A percentile compares a stretch with the other conserved stretches of the same genome.
Conservation (phyloP, 192 early-diverging fungal species). For the Entophlyctis luteolus region DNA sequence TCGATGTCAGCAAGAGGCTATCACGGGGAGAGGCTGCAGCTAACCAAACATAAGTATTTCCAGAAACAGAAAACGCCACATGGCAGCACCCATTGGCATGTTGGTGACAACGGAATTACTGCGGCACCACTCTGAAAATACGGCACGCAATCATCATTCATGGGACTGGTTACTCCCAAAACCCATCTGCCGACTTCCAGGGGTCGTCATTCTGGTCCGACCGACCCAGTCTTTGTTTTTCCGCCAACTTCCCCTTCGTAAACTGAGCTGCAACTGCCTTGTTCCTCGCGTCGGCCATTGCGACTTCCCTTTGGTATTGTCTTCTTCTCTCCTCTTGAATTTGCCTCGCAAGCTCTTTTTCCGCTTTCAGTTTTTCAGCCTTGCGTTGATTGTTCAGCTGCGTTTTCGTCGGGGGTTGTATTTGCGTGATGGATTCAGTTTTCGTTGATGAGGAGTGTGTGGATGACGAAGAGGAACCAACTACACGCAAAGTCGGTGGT, state of each 20-base stretch:
- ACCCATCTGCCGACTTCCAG: background rate
- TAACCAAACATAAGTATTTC: too few relatives aligned
- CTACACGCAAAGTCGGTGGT: slow-evolving; percentile 9
- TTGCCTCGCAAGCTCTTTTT: slow-evolving; percentile 5
- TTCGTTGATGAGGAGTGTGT: slow-evolving; percentile 3
- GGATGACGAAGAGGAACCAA: background rate
- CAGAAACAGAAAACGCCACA: too few relatives aligned
- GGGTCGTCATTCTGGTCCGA: background rate
- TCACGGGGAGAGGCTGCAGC: too few relatives aligned
- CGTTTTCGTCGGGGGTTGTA: slow-evolving; percentile 3
- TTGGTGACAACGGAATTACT: too few relatives aligned
- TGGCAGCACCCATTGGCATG: too few relatives aligned
- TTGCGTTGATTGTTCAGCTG: slow-evolving; percentile 25
- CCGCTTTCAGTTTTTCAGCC: slow-evolving; percentile 12
- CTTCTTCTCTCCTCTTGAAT: background rate
- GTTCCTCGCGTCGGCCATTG: background rate
- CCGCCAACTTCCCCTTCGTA: background rate
- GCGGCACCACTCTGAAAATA: too few relatives aligned
- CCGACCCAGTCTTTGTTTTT: slow-evolving; percentile 18
- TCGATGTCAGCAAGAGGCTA: too few relatives aligned
- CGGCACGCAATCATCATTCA: too few relatives aligned
- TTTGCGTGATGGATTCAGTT: background rate
- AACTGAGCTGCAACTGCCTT: background rate
- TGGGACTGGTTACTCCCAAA: background rate
- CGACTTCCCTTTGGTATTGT: slow-evolving; percentile 6